phyloP scores from a whole-genome alignment of 2,329 filamentous ascomycete genomes.

The Aspergillus thermomutatus region DNA sequence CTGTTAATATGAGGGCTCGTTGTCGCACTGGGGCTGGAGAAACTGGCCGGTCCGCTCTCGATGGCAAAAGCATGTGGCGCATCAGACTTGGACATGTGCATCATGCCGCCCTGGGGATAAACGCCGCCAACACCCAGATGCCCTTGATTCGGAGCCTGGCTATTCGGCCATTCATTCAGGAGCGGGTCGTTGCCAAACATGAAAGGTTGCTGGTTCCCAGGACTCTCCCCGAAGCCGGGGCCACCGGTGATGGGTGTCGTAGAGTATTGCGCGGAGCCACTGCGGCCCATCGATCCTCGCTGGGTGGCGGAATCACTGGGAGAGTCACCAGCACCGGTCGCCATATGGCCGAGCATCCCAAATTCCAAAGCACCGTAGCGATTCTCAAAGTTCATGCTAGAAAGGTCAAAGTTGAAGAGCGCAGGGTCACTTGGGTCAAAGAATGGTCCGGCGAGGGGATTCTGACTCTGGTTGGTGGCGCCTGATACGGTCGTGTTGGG shows the following conservation, averaged over 20 bases:
- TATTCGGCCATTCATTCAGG: conserved; percentile 45
- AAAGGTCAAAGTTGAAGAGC: conserved; percentile 92
- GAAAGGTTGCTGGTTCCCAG: conserved; percentile 42
- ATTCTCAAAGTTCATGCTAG: conserved; percentile 91
- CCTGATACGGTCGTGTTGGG: conserved; percentile 47
- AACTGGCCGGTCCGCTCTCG: conserved; percentile 53
- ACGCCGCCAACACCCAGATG: conserved; percentile 34
- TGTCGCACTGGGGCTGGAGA: conserved; percentile 57
- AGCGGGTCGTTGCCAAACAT: conserved; percentile 44
- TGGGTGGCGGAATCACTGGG: conserved; percentile 59
- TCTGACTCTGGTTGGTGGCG: conserved; percentile 40
- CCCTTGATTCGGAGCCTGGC: conserved; percentile 29
- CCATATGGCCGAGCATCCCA: conserved; percentile 94
- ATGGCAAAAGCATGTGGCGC: conserved; percentile 60
- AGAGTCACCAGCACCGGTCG: conserved; percentile 80
- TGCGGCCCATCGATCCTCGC: conserved; percentile 45
- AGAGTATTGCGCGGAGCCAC: conserved; percentile 40
- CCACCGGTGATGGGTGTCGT: conserved; percentile 30
- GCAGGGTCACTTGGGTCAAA: conserved; percentile 92
- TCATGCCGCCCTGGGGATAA: conserved; percentile 36
- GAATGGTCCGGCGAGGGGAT: conserved; percentile 54
- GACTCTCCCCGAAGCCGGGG: conserved; percentile 45
- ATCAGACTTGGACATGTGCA: conserved; percentile 42
- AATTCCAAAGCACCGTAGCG: conserved; percentile 96
- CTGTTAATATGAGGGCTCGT: conserved; percentile 50